Base-by-base conservation (phyloP, 2,329 filamentous ascomycete genomes). In the Pestalotiopsis fici region DNA sequence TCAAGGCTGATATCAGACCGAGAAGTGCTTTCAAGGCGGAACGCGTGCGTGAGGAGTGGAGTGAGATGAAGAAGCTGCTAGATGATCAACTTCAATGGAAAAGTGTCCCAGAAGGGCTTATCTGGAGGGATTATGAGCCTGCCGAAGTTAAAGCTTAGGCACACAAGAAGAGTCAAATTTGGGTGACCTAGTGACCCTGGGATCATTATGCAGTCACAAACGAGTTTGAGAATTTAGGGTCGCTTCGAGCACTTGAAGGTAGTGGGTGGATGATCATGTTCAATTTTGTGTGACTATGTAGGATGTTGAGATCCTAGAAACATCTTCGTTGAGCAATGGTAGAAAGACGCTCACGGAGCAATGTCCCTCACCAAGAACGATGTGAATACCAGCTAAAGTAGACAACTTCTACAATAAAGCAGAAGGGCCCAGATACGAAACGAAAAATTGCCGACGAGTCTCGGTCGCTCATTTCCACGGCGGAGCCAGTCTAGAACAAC, bases 401-500 rank as follows among this genome's bases (percentile, higher is more conserved):
- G 25, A 27, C n/a, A 11, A 35, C 31, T 23, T 27, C 23, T 27
- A 57, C 21, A 15, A 39, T 37, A 7, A 21, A 60, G 28, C 57
- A 27, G 31, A 21, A 60, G 31, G 57, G 5, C 18, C 31, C 13
- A 37, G 4, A 37, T 37, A 13, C n/a, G 25, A 37, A 21, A 21
- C n/a, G 6, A 27, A 31, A 35, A 60, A n/a, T 13, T 15, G 37
- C 13, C 27, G 13, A 5, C 4, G 59, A 47, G 21, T 18, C 13
- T 50, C 7, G 3, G 2, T 7, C 47, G 21, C 21, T 37, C n/a
- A 62, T 27, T 23, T 47, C 3, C 27, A 57, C 13, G 23, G 55
- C n/a, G 6, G 3, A 50, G 27, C 13, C 12, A n/a, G 3, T 31
- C 81, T 88, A 93, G 79, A 98, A 95, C 71, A 98, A 88, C 90